Evolutionary conservation across 1,139 yeast genomes (phyloP).

Genomic region (Candida freyschussii): DNA sequence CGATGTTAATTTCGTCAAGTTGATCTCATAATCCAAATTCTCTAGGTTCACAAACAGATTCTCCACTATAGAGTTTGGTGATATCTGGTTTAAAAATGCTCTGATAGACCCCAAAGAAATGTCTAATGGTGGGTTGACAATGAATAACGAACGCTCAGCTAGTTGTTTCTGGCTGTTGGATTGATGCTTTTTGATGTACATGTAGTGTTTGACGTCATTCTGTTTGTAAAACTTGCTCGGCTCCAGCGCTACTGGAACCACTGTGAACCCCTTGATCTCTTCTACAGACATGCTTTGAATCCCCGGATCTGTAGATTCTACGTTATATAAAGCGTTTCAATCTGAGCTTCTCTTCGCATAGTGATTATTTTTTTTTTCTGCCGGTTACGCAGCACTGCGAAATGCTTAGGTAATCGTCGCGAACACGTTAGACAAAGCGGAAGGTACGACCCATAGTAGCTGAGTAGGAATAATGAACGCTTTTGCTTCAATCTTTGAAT

Average conservation of each 20-base stretch:
- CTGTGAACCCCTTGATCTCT: constrained; percentile 34
- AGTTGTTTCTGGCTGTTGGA: constrained; percentile 37
- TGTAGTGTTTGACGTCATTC: constrained; percentile 37
- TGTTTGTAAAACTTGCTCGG: constrained; percentile 20
- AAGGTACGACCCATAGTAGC: no score
- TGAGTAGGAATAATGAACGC: no score
- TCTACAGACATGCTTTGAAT: constrained; percentile 10
- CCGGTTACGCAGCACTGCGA: no score
- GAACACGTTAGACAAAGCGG: no score
- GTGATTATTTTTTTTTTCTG: no score
- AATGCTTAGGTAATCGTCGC: no score
- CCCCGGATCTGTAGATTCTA: no score
- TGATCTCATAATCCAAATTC: constrained; percentile 46
- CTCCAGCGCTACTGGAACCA: constrained; percentile 32
- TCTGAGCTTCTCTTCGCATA: no score
- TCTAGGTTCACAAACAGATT: constrained; percentile 37
- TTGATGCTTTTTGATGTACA: constrained; percentile 61
- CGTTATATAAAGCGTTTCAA: no score
- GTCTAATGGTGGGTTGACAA: constrained; percentile 71
- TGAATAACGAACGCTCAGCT: constrained; percentile 51
- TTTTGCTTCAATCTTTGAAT: no score
- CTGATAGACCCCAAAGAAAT: constrained; percentile 50
- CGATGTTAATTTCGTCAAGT: constrained; percentile 55
- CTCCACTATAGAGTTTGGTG: constrained; percentile 59
- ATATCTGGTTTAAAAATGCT: constrained; percentile 53